Percentiles rank a stretch among this genome's conserved stretches.
phyloP scores from a whole-genome alignment of 768 basidiomycete genomes.

The Amanita jacksonii region DNA sequence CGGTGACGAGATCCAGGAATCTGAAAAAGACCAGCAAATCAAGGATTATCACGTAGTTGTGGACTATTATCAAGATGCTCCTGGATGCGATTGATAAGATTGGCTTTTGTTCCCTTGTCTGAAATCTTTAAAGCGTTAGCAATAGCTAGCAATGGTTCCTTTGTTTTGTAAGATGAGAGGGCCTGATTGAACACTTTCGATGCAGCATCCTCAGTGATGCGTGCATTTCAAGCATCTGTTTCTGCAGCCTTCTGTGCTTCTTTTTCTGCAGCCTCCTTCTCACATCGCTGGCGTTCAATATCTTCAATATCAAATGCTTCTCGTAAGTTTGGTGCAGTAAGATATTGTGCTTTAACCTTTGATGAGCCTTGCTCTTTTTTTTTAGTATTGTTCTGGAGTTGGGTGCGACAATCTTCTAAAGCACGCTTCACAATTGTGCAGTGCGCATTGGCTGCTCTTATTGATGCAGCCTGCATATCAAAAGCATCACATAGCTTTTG shows the following conservation, averaged over 20 bases:
- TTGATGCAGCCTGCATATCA: too few species aligned
- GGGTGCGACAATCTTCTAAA: too few species aligned
- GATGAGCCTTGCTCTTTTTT: too few species aligned
- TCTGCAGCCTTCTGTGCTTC: constrained; percentile 4
- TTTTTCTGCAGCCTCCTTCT: constrained; percentile 1
- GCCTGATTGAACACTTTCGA: neutral
- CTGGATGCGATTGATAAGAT: neutral
- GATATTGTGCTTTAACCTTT: neutral
- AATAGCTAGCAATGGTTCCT: neutral
- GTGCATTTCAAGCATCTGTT: constrained; percentile 10
- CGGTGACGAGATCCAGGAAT: too few species aligned
- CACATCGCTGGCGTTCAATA: neutral
- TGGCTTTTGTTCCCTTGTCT: neutral
- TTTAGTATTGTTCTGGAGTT: too few species aligned
- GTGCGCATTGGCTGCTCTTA: too few species aligned
- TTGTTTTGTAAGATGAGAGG: neutral
- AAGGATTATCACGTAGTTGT: neutral
- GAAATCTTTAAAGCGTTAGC: neutral
- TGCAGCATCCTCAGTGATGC: neutral
- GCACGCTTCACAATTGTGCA: too few species aligned
- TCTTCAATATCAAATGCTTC: constrained; percentile 2
- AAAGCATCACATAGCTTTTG: too few species aligned
- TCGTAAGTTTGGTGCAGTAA: constrained; percentile 2
- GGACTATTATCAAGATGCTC: neutral
- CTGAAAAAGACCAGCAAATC: neutral